Evolutionary conservation across 495 filamentous ascomycete species (phyloP).

Genomic region (Letharia columbiana): DNA sequence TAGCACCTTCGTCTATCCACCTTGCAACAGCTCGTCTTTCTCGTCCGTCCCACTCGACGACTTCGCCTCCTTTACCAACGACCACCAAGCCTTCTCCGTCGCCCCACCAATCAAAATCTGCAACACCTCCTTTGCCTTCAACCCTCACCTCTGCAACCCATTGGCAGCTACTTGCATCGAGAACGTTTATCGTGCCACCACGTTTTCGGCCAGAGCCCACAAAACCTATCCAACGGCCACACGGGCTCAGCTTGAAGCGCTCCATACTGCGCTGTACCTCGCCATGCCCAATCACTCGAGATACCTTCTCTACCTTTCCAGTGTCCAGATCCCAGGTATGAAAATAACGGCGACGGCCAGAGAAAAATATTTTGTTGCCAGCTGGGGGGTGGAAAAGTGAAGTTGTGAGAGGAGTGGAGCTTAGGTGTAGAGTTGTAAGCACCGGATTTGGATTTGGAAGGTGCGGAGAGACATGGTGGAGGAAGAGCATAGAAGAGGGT

Average conservation of each 20-base stretch:
- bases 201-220: constrained; percentile 70
- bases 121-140: constrained; percentile 72
- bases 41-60: constrained; percentile 78
- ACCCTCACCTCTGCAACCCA: constrained; percentile 81
- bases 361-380: constrained; percentile 66
- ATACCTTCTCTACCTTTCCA: constrained; percentile 70
- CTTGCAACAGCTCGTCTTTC: constrained; percentile 58
- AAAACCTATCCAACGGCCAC: constrained; percentile 75
- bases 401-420: constrained; percentile 67
- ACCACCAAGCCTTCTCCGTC: constrained; percentile 70
- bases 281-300: constrained; percentile 69
- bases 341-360: constrained; percentile 81
- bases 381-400: constrained; percentile 60
- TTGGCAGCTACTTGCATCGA: constrained; percentile 72
- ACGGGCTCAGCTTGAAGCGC: constrained; percentile 73
- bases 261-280: constrained; percentile 87
- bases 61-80: constrained; percentile 74
- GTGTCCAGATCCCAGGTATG: constrained; percentile 85
- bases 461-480: constrained; percentile 77
- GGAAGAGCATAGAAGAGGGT: constrained; percentile 69
- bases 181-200: constrained; percentile 77
- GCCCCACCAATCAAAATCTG: constrained; percentile 86
- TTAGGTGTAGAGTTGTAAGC: constrained; percentile 80
- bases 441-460: constrained; percentile 73
- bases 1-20: constrained; percentile 86